Percentiles rank a stretch among this genome's conserved stretches.
These are phyloP conservation scores for Niveomyces coronatus DNA, from an alignment of 2,329 filamentous ascomycete species.

Conservation along the genomic window DNA sequence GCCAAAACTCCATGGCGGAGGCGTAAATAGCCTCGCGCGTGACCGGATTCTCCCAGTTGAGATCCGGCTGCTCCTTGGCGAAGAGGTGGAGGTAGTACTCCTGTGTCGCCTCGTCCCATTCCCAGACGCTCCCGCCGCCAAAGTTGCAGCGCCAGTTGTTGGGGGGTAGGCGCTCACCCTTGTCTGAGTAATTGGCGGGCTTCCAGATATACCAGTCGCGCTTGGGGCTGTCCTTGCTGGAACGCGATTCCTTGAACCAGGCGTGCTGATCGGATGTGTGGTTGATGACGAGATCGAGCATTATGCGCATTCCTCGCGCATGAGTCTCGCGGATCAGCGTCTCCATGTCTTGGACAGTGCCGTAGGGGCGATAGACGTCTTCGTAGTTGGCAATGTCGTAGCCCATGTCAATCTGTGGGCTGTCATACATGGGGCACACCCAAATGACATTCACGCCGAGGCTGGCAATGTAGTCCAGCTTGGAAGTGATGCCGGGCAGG, in stretches of 20 bases:
- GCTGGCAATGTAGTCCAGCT: conserved; percentile 49
- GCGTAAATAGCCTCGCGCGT: conserved; percentile 61
- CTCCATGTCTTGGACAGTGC: conserved; percentile 56
- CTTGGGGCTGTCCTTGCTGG: conserved; percentile 51
- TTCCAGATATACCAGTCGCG: conserved; percentile 59
- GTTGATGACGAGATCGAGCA: conserved; percentile 69
- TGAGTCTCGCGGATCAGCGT: conserved; percentile 49
- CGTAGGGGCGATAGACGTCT: conserved; percentile 53
- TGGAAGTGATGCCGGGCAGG: conserved; percentile 51
- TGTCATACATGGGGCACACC: conserved; percentile 56
- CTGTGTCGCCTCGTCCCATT: conserved; percentile 59
- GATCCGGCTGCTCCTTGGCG: conserved; percentile 64
- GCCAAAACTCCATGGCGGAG: conserved; percentile 67
- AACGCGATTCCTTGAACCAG: conserved; percentile 60
- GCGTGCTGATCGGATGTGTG: conserved; percentile 63
- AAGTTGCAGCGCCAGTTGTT: conserved; percentile 66
- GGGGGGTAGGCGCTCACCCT: conserved; percentile 56
- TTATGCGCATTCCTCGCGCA: conserved; percentile 54
- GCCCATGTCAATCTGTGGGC: conserved; percentile 58
- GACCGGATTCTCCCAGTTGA: conserved; percentile 72
- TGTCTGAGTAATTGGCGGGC: conserved; percentile 38
- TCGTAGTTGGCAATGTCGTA: conserved; percentile 63
- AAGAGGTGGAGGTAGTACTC: conserved; percentile 75
- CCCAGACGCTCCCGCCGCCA: conserved; percentile 51
- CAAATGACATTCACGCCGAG: conserved; percentile 57